These are phyloP conservation scores for Orbilia oligospora DNA, from an alignment of 2,329 filamentous ascomycete species.

Conservation along the genomic window DNA sequence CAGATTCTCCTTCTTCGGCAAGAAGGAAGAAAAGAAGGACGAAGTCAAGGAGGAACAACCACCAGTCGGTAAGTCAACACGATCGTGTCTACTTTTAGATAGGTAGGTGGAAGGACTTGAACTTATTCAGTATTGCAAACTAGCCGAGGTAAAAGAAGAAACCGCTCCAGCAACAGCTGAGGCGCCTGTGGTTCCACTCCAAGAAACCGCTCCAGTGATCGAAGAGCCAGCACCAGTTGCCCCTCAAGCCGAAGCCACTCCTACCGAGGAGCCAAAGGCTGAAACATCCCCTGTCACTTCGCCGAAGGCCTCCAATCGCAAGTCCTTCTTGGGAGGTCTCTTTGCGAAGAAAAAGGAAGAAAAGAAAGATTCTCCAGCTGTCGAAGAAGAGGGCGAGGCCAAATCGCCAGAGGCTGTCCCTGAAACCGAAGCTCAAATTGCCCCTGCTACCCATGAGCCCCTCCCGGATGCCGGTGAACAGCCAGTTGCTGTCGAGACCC, in stretches of 20 bases:
- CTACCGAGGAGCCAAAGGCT: slow-evolving; percentile 60
- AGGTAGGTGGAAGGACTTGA: slow-evolving; percentile 6
- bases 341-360: slow-evolving; percentile 50
- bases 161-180: slow-evolving; percentile 44
- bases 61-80: slow-evolving; percentile 59
- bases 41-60: slow-evolving; percentile 66
- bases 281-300: slow-evolving; percentile 56
- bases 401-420: slow-evolving; percentile 31
- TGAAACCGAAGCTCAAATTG: slow-evolving; percentile 25
- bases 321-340: slow-evolving; percentile 50
- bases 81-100: background rate
- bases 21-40: slow-evolving; percentile 76
- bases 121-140: slow-evolving; percentile 24
- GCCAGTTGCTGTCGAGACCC: slow-evolving; percentile 19
- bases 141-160: slow-evolving; percentile 64
- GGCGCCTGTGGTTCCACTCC: slow-evolving; percentile 42
- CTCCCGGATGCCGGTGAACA: slow-evolving; percentile 35
- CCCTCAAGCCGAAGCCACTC: slow-evolving; percentile 22
- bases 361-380: slow-evolving; percentile 41
- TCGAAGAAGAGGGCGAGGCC: slow-evolving; percentile 43
- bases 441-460: slow-evolving; percentile 19
- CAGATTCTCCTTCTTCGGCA: slow-evolving; percentile 72
- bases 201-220: slow-evolving; percentile 57
- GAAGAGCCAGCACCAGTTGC: slow-evolving; percentile 20
- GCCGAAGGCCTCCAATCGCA: slow-evolving; percentile 48